Evolutionary conservation across 768 basidiomycete species (phyloP), one percentile per base, ranked within the genome.

Genomic region (Lentinus tigrinus): DNA sequence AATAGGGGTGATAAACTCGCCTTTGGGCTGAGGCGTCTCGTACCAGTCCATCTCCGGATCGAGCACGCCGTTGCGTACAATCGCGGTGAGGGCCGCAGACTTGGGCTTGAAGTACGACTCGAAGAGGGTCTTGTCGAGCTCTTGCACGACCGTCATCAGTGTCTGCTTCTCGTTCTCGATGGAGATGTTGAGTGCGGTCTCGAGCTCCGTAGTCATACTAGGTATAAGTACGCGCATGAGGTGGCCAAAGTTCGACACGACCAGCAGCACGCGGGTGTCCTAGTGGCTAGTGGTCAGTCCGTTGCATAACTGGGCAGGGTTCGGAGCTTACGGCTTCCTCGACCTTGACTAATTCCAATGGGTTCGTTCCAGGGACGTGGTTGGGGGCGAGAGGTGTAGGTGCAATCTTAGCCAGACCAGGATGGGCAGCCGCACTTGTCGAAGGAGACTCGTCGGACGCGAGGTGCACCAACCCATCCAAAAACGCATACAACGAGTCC

Each of bases 31-130:
- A 3, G 90, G 87, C 0, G 92, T 93, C 63, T 94, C 89, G 65
- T 87, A 91, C 97, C 97, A 99, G 69, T 98, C 93, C 81, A 98
- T 91, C 31, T 81, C 75, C 26, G 77, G 77, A 50, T 90, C 82
- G 27, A 97, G 76, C 46, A 99, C 89, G 10, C 97, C 97, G 51
- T 78, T 77, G 26, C 87, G 84, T 38, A 98, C 77, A 49, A 92
- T 85, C 36, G 75, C 72, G 48, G 78, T 87, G 31, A 93, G 80
- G 14, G 74, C 73, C n/a, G 78, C 78, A n/a, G 88, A 78, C 69
- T 94, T 93, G 39, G 92, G 86, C 65, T 89, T 90, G 63, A 90
- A 77, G 69, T 93, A 97, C 50, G 90, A 87, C 55, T 93, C 87
- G 67, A 98, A 98, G 28, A 99, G 78, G 40, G 85, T 90, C 72